Percentiles rank a stretch among this genome's conserved stretches.
These are phyloP conservation scores for Apiospora rasikravindrae DNA, from an alignment of 2,329 filamentous ascomycete genomes.

Conservation along the genomic window DNA sequence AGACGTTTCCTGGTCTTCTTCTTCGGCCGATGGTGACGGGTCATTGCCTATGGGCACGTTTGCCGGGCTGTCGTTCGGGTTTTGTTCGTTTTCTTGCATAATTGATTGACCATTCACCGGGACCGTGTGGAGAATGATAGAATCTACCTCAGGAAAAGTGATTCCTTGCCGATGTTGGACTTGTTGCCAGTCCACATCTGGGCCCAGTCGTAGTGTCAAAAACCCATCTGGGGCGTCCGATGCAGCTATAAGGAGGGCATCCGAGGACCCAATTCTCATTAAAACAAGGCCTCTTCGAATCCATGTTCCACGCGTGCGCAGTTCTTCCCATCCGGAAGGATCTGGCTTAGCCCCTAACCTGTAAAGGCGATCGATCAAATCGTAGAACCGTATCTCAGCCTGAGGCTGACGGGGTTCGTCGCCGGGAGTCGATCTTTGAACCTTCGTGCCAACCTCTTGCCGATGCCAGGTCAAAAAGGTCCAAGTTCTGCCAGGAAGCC, in stretches of 20 bases:
- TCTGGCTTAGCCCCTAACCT: not conserved
- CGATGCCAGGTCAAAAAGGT: not conserved
- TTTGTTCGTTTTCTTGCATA: no score
- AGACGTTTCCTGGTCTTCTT: not conserved
- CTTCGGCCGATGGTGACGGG: not conserved
- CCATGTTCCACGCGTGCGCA: not conserved
- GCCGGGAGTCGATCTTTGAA: not conserved
- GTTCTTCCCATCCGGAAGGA: not conserved
- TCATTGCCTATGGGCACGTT: not conserved
- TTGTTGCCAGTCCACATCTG: not conserved
- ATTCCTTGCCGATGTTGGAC: not conserved
- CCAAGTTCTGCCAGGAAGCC: not conserved
- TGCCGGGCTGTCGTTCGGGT: not conserved
- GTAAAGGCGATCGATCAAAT: not conserved
- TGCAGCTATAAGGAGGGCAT: not conserved
- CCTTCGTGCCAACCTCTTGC: not conserved
- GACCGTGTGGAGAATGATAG: not conserved
- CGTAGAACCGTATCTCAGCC: not conserved
- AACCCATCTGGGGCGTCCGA: not conserved
- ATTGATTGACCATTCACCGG: not conserved
- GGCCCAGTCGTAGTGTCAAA: not conserved
- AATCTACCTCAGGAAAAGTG: no score
- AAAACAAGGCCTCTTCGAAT: not conserved
- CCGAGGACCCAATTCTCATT: not conserved
- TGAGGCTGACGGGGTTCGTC: not conserved